Percentiles rank a stretch among this genome's conserved stretches.
Conservation (phyloP, 805 yeast genomes). For the Lipomyces spencermartinsiae region DNA sequence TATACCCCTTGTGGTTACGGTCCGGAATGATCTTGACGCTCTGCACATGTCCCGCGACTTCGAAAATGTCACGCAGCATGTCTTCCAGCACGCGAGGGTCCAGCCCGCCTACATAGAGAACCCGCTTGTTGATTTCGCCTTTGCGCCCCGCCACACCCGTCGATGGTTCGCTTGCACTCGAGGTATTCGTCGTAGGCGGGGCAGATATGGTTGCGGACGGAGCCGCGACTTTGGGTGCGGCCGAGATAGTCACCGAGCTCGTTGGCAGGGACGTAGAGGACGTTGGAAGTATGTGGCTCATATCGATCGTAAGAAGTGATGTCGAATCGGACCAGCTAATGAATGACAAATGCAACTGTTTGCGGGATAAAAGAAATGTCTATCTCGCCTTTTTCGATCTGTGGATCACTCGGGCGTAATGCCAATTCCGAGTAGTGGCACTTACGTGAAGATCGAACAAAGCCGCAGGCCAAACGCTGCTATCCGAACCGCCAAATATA, state of each 20-base stretch:
- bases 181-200: neutral
- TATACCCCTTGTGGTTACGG: conserved; percentile 68
- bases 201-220: neutral
- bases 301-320: neutral
- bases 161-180: conserved; percentile 1
- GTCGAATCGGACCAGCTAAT: neutral
- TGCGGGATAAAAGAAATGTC: neutral
- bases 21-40: conserved; percentile 76
- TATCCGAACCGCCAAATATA: conserved; percentile 1
- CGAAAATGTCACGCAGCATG: conserved; percentile 64
- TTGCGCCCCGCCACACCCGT: conserved; percentile 4
- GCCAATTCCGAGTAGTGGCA: neutral
- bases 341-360: neutral
- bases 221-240: neutral
- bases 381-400: neutral
- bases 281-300: conserved; percentile 9
- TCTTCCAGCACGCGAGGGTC: conserved; percentile 71
- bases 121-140: conserved; percentile 67
- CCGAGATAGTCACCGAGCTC: conserved; percentile 1
- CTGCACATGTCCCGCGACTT: conserved; percentile 64
- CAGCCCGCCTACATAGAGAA: conserved; percentile 72
- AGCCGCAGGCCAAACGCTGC: neutral
- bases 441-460: neutral
- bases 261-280: conserved; percentile 5
- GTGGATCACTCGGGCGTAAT: neutral